Evolutionary conservation across 257 asterid genomes (phyloP).

Genomic region (Jasminum sambac): DNA sequence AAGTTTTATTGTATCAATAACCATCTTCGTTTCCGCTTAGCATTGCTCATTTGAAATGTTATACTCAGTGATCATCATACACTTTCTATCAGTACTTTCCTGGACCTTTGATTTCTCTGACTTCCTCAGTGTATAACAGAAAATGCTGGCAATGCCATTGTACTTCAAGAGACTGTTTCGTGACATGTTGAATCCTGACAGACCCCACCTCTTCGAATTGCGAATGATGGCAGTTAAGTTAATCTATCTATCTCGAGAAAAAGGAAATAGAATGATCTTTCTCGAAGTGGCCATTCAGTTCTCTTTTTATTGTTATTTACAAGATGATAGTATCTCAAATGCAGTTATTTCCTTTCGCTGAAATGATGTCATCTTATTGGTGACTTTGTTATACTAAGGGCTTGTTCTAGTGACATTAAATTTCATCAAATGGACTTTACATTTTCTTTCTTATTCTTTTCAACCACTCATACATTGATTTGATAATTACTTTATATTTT

Average conservation of each 20-base stretch:
- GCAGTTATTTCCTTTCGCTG: neutral
- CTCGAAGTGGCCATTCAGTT: slow-evolving; percentile 12
- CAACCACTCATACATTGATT: no score
- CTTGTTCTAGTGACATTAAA: no score
- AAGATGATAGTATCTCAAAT: neutral
- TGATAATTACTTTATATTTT: no score
- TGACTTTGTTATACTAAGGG: neutral
- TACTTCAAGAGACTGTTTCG: slow-evolving; percentile 54
- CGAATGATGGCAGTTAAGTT: slow-evolving; percentile 75
- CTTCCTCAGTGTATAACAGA: slow-evolving; percentile 43
- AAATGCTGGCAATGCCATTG: slow-evolving; percentile 51
- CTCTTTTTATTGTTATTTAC: neutral
- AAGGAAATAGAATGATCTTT: slow-evolving; percentile 1
- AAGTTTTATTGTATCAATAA: neutral
- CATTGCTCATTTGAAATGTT: slow-evolving; percentile 1
- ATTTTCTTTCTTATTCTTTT: no score
- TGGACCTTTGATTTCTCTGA: slow-evolving; percentile 7
- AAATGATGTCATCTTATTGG: slow-evolving; percentile 1
- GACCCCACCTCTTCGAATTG: slow-evolving; percentile 60
- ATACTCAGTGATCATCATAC: neutral
- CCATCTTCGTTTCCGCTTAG: slow-evolving; percentile 11
- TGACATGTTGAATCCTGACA: slow-evolving; percentile 68
- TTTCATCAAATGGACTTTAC: no score
- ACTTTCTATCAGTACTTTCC: neutral
- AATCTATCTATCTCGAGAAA: slow-evolving; percentile 18